Base-by-base conservation (phyloP, 176 grass and related monocot species). In the sorghum (Sorghum bicolor) region DNA sequence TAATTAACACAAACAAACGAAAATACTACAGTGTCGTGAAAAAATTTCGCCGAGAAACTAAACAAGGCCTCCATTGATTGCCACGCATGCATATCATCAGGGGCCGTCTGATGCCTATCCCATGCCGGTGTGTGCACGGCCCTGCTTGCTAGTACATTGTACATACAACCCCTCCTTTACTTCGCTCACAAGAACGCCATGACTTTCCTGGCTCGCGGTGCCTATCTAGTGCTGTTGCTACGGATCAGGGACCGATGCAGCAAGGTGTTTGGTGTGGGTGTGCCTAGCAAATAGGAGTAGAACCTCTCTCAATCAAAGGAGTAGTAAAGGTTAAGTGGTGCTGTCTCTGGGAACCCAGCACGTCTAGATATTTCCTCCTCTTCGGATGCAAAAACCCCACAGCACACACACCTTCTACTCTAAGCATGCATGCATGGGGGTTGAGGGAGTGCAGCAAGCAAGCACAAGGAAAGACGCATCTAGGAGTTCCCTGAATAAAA, bases 331-430 rank as follows among this genome's bases (percentile, higher is more conserved):
- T 10, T 44, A 64, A 64, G 16, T 3, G 16, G 55, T 36, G 63
- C 80, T 61, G 73, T 78, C 86, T 64, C 80, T 71, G 40, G 31
- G 55, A 78, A 72, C 65, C 80, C 65, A 53, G 55, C 80, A 78
- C 14, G 14, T 70, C 65, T 41, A 24, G 48, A 70, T 6, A n/a
- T 64, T 70, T 87, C 22, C 31, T 17, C 40, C 72, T 10, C 29
- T 37, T n/a, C 6, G 73, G 73, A 34, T 22, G 69, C 69, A 45
- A 57, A 30, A 36, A 70, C 20, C 29, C 3, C 37, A 14, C 71
- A 36, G 34, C n/a, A 16, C 48, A 52, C 48, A 52, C 48, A 50
- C 47, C n/a, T 70, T 77, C 47, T 48, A 38, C 26, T 32, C n/a
- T 15, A 75, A 43, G 15, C 37, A 48, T 29, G 16, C 37, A 48